phyloP scores from a whole-genome alignment of 106 monocot species.

The Dendrobium nobile region DNA sequence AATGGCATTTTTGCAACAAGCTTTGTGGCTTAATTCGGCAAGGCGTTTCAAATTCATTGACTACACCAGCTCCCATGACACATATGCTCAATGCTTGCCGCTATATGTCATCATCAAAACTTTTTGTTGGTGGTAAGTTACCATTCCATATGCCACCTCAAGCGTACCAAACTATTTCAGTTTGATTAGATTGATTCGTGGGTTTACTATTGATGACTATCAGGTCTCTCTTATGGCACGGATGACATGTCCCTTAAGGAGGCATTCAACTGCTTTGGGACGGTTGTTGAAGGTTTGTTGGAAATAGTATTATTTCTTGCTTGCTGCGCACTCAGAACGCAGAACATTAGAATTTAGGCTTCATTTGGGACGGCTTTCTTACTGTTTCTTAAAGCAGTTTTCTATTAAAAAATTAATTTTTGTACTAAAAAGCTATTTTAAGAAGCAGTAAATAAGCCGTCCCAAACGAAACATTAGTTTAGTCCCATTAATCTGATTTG shows the following conservation, averaged over 20 bases:
- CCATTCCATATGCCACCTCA: neutral
- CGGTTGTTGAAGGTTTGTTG: constrained; percentile 67
- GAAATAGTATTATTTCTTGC: neutral
- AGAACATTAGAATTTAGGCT: neutral
- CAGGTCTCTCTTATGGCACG: constrained; percentile 72
- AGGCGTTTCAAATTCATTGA: neutral
- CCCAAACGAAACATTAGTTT: neutral
- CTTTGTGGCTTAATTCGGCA: constrained; percentile 26
- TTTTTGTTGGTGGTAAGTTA: constrained; percentile 67
- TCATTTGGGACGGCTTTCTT: no score
- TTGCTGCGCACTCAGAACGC: neutral
- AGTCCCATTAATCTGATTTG: neutral
- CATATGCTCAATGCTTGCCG: constrained; percentile 37
- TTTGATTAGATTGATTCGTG: neutral
- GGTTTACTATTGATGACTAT: neutral
- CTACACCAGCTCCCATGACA: constrained; percentile 11
- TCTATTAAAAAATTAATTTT: no score
- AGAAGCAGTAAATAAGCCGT: no score
- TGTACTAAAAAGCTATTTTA: no score
- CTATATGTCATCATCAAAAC: constrained; percentile 43
- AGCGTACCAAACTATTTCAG: neutral
- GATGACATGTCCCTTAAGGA: constrained; percentile 67
- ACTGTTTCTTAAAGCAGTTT: no score
- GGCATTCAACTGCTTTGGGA: constrained; percentile 73
- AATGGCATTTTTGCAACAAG: constrained; percentile 35